These are phyloP conservation scores for Parafenestella ontariensis DNA, from an alignment of 2,329 filamentous ascomycete genomes.

Conservation along the genomic window DNA sequence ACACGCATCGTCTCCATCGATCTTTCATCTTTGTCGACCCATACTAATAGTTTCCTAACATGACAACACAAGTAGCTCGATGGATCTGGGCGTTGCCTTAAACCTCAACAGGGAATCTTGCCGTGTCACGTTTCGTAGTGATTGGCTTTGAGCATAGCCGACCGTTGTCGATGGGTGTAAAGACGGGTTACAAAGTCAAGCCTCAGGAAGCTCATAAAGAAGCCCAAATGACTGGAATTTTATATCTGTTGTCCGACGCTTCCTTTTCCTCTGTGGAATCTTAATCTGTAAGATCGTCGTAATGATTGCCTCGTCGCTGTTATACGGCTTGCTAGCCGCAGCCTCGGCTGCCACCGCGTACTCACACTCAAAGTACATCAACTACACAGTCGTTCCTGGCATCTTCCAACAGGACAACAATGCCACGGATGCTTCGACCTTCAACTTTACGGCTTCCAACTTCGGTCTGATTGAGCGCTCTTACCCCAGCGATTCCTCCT, in stretches of 20 bases:
- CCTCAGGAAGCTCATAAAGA: conserved; percentile 13
- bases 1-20: conserved; percentile 9
- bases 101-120: conserved; percentile 8
- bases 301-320: conserved; percentile 27
- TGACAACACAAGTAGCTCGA: conserved; percentile 16
- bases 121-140: conserved; percentile 34
- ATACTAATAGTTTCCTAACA: conserved; percentile 2
- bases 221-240: background rate
- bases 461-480: conserved; percentile 70
- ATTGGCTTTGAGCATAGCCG: conserved; percentile 25
- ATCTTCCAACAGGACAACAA: conserved; percentile 71
- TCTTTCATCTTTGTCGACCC: background rate
- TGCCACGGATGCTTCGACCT: conserved; percentile 61
- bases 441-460: conserved; percentile 59
- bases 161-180: conserved; percentile 1
- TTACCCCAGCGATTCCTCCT: conserved; percentile 62
- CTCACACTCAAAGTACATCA: conserved; percentile 53
- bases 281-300: background rate
- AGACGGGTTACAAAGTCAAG: conserved; percentile 4
- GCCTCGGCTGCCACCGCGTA: conserved; percentile 20
- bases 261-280: background rate
- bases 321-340: conserved; percentile 25
- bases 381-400: conserved; percentile 66
- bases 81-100: background rate
- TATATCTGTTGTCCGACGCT: background rate